Evolutionary conservation across 176 grass and related monocot genomes (phyloP).

Genomic region (Tillandsia leiboldiana): DNA sequence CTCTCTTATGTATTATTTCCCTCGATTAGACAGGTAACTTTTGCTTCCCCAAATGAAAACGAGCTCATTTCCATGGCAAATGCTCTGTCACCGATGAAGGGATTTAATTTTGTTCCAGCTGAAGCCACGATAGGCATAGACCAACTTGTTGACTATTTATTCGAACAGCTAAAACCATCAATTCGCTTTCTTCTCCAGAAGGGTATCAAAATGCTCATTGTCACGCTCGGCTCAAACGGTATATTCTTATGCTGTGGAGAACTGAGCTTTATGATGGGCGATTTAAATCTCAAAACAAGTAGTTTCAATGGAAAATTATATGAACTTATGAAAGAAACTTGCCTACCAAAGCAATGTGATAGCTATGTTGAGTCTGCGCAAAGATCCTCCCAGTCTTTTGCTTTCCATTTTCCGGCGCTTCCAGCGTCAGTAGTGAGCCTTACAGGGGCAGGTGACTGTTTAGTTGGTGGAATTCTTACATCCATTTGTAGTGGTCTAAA

Average conservation of each 20-base stretch:
- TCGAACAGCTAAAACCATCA: conserved; percentile 65
- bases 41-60: conserved; percentile 75
- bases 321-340: conserved; percentile 32
- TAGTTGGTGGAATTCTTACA: conserved; percentile 71
- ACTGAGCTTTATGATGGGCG: conserved; percentile 27
- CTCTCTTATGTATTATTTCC: conserved; percentile 15
- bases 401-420: conserved; percentile 75
- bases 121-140: conserved; percentile 26
- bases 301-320: conserved; percentile 26
- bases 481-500: conserved; percentile 60
- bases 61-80: conserved; percentile 92
- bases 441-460: conserved; percentile 80
- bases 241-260: conserved; percentile 71
- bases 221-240: conserved; percentile 70
- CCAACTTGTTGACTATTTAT: conserved; percentile 44
- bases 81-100: conserved; percentile 36
- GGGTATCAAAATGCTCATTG: conserved; percentile 69
- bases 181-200: conserved; percentile 79
- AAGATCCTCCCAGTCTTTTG: conserved; percentile 35
- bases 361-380: conserved; percentile 16
- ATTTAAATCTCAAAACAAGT: conserved; percentile 21
- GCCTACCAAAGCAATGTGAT: conserved; percentile 16
- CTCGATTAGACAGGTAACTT: conserved; percentile 54
- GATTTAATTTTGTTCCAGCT: conserved; percentile 33
- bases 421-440: conserved; percentile 57